These are phyloP conservation scores for Epichloe glyceriae DNA, from an alignment of 2,329 filamentous ascomycete species.

Conservation along the genomic window DNA sequence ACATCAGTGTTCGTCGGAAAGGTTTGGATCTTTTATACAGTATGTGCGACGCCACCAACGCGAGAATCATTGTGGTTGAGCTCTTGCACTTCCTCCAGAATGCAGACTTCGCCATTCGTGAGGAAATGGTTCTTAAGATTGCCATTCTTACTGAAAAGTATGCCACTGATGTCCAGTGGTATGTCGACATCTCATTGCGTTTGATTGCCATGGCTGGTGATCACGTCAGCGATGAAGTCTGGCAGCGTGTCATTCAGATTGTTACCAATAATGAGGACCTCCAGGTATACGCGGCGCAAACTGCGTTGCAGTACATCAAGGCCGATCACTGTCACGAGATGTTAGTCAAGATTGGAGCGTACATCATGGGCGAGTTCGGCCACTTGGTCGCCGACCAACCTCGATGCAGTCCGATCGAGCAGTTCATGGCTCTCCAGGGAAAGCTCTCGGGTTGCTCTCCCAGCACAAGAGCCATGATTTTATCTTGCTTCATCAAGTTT, in stretches of 20 bases:
- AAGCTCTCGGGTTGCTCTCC: slow-evolving; percentile 86
- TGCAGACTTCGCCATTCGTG: slow-evolving; percentile 92
- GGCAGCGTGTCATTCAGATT: slow-evolving; percentile 97
- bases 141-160: slow-evolving; percentile 98
- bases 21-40: slow-evolving; percentile 94
- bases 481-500: slow-evolving; percentile 94
- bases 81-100: slow-evolving; percentile 89
- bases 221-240: slow-evolving; percentile 97
- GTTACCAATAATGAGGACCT: slow-evolving; percentile 98
- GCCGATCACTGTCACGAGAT: slow-evolving; percentile 92
- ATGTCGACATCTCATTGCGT: slow-evolving; percentile 91
- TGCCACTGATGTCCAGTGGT: slow-evolving; percentile 97
- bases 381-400: slow-evolving; percentile 88
- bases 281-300: slow-evolving; percentile 90
- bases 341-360: slow-evolving; percentile 92
- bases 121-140: slow-evolving; percentile 99
- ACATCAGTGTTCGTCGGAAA: slow-evolving; percentile 94
- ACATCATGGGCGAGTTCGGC: slow-evolving; percentile 91
- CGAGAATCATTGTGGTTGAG: slow-evolving; percentile 84
- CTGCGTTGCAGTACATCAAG: slow-evolving; percentile 84
- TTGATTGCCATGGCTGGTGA: slow-evolving; percentile 95
- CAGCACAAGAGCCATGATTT: slow-evolving; percentile 79
- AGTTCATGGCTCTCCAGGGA: slow-evolving; percentile 80
- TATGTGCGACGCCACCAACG: slow-evolving; percentile 97
- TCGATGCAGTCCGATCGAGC: slow-evolving; percentile 91